Base-by-base conservation (phyloP, 2,329 filamentous ascomycete genomes). In the Alternaria arborescens region DNA sequence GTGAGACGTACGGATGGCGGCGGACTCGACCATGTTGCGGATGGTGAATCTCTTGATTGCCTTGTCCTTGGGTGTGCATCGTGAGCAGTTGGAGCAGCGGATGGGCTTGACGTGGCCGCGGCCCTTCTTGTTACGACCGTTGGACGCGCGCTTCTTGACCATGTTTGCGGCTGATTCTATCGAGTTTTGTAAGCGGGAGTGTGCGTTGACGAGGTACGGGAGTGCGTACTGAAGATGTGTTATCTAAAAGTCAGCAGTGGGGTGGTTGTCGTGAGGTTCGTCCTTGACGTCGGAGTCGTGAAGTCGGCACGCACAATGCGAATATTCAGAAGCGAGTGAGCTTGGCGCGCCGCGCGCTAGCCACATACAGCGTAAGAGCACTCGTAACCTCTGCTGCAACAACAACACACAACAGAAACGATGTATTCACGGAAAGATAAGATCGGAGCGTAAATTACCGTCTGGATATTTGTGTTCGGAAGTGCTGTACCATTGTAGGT, bases 31-130 rank as follows among this genome's bases (percentile, higher is more conserved):
- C 95, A 99, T 99, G 91, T 99, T 98, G 84, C 95, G 91, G 89
- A 99, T 91, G 86, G 95, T 99, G 89, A 99, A 99, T 86, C 95
- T 90, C 93, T 99, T 99, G 89, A 99, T 98, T 77, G 96, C 95
- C 93, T 99, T 99, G 82, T 99, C 95, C 91, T 99, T 99, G 83
- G 94, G 94, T 65, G 92, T 96, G 83, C 82, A 90, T 82, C 80
- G 86, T 77, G 86, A 93, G 89, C 86, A 95, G 89, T 90, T 93
- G 86, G 87, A 92, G 91, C 86, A 95, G 82, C 89, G 92, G 87
- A 99, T 97, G 81, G 95, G 96, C 90, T 99, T 99, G 86, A 97
- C 93, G 89, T 98, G 94, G 87, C 95, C 95, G 84, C 95, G 93
- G 84, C 95, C 94, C 86, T 97, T 97, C 93, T 97, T 97, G 92